Conservation (phyloP, 2,329 filamentous ascomycete species). For the Helotiales sp. region DNA sequence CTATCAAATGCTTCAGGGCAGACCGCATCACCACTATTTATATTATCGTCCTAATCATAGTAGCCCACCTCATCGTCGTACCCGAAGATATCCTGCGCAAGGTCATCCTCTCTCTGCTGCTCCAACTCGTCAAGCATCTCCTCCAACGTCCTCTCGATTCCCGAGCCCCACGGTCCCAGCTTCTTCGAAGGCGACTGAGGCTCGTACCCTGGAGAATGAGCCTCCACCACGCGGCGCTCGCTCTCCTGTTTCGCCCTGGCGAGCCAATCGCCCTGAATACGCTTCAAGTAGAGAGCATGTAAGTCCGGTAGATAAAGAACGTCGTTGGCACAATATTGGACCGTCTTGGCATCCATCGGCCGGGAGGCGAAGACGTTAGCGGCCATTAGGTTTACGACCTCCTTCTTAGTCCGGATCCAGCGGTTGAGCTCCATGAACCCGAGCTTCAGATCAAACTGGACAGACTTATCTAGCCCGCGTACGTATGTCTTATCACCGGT, state of each 20-base stretch:
- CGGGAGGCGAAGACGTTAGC: not conserved
- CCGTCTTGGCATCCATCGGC: slow-evolving; percentile 2
- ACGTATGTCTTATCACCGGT: slow-evolving; percentile 11
- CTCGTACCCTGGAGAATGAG: not conserved
- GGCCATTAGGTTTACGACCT: not conserved
- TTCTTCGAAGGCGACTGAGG: not conserved
- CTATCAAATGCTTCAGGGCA: not conserved
- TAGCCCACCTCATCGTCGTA: not conserved
- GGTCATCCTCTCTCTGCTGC: too few species aligned
- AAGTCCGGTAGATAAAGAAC: slow-evolving; percentile 1
- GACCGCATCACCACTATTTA: not conserved
- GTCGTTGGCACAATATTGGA: not conserved
- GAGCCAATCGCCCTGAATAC: slow-evolving; percentile 1
- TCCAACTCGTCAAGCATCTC: not conserved
- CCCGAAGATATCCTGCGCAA: too few species aligned
- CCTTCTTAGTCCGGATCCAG: slow-evolving; percentile 1
- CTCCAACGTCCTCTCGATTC: not conserved
- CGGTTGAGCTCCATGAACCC: slow-evolving; percentile 1
- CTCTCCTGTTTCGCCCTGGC: not conserved
- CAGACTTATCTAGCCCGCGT: slow-evolving; percentile 5
- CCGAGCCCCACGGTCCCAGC: slow-evolving; percentile 1
- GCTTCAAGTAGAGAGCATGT: slow-evolving; percentile 2
- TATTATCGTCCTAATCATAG: not conserved
- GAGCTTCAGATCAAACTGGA: not conserved
- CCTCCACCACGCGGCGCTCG: not conserved